Base-by-base conservation (phyloP, 2,329 filamentous ascomycete genomes). In the Ambrosiella beaveri region DNA sequence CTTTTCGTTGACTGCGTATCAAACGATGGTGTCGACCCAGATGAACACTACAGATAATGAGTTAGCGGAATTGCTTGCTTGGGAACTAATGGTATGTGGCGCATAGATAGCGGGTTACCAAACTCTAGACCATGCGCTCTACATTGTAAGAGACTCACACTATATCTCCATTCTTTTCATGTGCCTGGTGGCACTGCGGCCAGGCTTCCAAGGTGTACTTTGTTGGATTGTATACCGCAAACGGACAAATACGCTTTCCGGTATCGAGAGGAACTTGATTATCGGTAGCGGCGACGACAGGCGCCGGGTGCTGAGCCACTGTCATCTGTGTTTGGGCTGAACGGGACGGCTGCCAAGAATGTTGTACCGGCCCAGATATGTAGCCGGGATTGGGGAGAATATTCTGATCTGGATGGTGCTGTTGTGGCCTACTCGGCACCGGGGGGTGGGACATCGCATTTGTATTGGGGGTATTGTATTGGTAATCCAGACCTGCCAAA, bases 91-190 rank as follows among this genome's bases (percentile, higher is more conserved):
- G 27, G 27, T 27, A 27, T 7, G 45, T 19, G 45, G 27, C 9
- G 13, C 27, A 13, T 7, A 49, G 45, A 49, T 9, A 8, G n/a
- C n/a, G 2, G 27, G 15, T 49, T 27, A 27, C 27, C 45, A 54
- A 39, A 12, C 13, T 17, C 37, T 38, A 36, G 15, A 15, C 12
- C 7, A 12, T 12, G 52, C 35, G 17, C 27, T 17, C 51, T n/a
- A 47, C 38, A n/a, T 27, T 17, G 47, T 7, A 15, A 50, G 44
- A 27, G 38, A 57, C 59, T 60, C 51, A 60, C 59, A 60, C 59
- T 39, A 60, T 60, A 47, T 60, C 59, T 15, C 59, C 59, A 40
- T 60, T 60, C 41, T 60, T 60, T 54, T 60, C 59, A 40, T 60
- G 59, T 36, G 41, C 50, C 27, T 60, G 56, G 13, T 57, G 56